These are phyloP conservation scores for Juglanconis sp. DNA, from an alignment of 2,329 filamentous ascomycete genomes.

Conservation along the genomic window DNA sequence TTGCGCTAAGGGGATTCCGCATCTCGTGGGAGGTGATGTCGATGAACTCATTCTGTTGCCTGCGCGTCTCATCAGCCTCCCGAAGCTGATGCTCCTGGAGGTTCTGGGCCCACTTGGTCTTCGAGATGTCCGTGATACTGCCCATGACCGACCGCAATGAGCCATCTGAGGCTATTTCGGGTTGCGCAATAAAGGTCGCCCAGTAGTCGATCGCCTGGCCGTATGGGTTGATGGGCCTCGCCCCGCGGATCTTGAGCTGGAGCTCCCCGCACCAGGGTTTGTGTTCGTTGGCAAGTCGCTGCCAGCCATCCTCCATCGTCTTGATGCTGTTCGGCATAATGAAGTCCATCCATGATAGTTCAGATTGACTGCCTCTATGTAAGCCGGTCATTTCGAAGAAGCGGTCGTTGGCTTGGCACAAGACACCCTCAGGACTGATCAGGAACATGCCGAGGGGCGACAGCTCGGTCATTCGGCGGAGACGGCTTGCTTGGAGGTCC, in stretches of 20 bases:
- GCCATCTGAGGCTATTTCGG: slow-evolving; percentile 31
- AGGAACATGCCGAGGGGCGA: slow-evolving; percentile 38
- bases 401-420: slow-evolving; percentile 43
- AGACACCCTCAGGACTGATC: slow-evolving; percentile 35
- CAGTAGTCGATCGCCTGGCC: slow-evolving; percentile 41
- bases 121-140: slow-evolving; percentile 41
- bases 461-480: slow-evolving; percentile 35
- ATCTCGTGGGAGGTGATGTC: slow-evolving; percentile 51
- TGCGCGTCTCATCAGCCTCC: slow-evolving; percentile 34
- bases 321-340: slow-evolving; percentile 33
- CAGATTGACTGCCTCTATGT: slow-evolving; percentile 31
- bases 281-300: slow-evolving; percentile 30
- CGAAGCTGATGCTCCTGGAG: slow-evolving; percentile 34
- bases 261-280: slow-evolving; percentile 39
- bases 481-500: slow-evolving; percentile 32
- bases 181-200: slow-evolving; percentile 37
- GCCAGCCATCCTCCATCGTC: slow-evolving; percentile 36
- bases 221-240: slow-evolving; percentile 29
- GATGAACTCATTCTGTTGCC: slow-evolving; percentile 56
- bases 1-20: slow-evolving; percentile 53
- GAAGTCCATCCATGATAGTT: slow-evolving; percentile 40
- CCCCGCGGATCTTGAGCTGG: slow-evolving; percentile 34
- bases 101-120: slow-evolving; percentile 40
- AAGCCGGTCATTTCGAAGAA: slow-evolving; percentile 47
- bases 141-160: slow-evolving; percentile 36